Conservation (phyloP, 306 rosid genomes). For the Vigna angularis region DNA sequence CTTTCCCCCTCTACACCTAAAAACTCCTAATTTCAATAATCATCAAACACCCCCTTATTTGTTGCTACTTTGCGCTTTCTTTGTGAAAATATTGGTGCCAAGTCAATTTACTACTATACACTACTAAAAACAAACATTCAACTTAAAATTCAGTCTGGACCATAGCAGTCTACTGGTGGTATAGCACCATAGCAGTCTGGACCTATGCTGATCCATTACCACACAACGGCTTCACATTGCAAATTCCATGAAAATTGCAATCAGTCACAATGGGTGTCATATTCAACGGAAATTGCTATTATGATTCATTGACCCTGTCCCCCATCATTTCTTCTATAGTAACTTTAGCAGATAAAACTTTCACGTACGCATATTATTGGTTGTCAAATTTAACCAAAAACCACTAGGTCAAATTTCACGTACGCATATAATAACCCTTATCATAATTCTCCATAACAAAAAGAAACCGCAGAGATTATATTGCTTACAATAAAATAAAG, state of each 20-base stretch:
- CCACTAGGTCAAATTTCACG: not conserved
- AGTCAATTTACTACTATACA: not conserved
- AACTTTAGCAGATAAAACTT: not conserved
- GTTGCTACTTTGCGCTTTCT: not conserved
- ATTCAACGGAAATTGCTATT: not conserved
- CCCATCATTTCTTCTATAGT: not conserved
- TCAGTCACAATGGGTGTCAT: not conserved
- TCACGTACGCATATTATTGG: not conserved
- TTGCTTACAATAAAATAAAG: not conserved
- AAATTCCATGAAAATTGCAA: not conserved
- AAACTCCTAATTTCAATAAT: not conserved
- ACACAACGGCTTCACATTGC: not conserved
- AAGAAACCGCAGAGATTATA: not conserved
- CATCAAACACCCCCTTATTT: not conserved
- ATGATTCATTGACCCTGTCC: not conserved
- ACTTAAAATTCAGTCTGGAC: not conserved
- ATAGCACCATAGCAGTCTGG: not conserved
- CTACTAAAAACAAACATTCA: not conserved
- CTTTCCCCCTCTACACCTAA: not conserved
- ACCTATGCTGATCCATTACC: not conserved
- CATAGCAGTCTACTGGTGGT: not conserved
- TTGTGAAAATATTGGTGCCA: conserved; percentile 3
- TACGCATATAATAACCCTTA: not conserved
- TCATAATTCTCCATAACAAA: conserved; percentile 3
- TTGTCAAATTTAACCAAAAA: conserved; percentile 23